Conservation (phyloP, 306 rosid genomes). For the Prunus mongolica region DNA sequence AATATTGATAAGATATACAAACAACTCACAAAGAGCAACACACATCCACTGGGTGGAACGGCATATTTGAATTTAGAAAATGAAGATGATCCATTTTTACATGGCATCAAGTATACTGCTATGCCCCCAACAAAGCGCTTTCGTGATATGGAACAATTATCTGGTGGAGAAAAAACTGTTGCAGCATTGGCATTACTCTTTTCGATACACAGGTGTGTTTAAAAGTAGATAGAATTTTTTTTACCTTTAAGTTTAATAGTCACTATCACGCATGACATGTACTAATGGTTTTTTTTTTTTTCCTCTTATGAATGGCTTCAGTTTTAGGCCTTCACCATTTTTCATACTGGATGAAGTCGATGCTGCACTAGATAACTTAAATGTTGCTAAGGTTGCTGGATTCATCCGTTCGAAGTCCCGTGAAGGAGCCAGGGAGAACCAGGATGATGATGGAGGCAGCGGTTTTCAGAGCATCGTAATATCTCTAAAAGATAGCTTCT, state of each 20-base stretch:
- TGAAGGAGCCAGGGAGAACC: slow-evolving; percentile 70
- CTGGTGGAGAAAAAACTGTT: slow-evolving; percentile 98
- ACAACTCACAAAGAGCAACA: slow-evolving; percentile 84
- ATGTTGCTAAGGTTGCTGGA: slow-evolving; percentile 96
- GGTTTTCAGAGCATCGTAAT: slow-evolving; percentile 98
- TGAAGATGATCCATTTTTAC: slow-evolving; percentile 94
- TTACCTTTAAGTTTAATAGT: background rate
- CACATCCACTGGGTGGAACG: slow-evolving; percentile 92
- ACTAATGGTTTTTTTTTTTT: background rate
- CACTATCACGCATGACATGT: background rate
- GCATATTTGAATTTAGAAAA: slow-evolving; percentile 92
- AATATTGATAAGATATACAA: slow-evolving; percentile 88
- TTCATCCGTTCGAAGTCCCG: slow-evolving; percentile 93
- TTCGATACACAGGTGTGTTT: slow-evolving; percentile 82
- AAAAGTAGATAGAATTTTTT: background rate
- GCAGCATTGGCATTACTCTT: slow-evolving; percentile 96
- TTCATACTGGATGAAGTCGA: slow-evolving; percentile 99
- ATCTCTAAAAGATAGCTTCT: slow-evolving; percentile 85
- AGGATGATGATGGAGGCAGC: slow-evolving; percentile 63
- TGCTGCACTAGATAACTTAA: slow-evolving; percentile 97
- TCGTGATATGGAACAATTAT: slow-evolving; percentile 97
- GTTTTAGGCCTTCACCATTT: slow-evolving; percentile 96
- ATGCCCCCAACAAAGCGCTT: slow-evolving; percentile 99
- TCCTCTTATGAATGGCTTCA: slow-evolving; percentile 32
- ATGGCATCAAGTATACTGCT: slow-evolving; percentile 93